phyloP scores from a whole-genome alignment of 2,329 filamentous ascomycete genomes.

The Botrytis fabae region DNA sequence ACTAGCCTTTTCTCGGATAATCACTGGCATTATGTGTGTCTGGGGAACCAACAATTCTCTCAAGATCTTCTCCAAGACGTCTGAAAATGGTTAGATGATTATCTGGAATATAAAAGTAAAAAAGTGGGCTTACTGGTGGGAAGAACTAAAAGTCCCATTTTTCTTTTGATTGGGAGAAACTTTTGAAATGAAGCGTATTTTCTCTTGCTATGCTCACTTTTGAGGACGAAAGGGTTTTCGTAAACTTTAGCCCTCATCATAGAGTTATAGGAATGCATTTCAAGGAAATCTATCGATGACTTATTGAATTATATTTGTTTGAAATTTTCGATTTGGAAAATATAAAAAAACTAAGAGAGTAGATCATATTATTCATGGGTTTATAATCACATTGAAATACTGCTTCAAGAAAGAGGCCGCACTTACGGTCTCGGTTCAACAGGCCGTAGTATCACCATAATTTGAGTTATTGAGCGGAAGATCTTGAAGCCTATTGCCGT shows the following conservation, averaged over 20 bases:
- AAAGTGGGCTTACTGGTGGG: background rate
- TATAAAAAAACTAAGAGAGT: accelerated
- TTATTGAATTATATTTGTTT: accelerated
- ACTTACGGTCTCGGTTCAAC: background rate
- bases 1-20: background rate
- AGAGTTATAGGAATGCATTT: background rate
- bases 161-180: accelerated
- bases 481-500: background rate
- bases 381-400: accelerated
- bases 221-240: background rate
- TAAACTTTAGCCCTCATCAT: background rate
- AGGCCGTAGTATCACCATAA: background rate
- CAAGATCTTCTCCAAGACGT: background rate
- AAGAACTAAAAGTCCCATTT: background rate
- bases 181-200: background rate
- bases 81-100: background rate
- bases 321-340: background rate
- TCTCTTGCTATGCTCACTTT: background rate
- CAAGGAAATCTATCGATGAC: accelerated
- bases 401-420: background rate
- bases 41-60: background rate
- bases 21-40: background rate
- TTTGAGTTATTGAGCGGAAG: background rate
- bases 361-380: background rate
- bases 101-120: too few relatives aligned